A percentile compares a stretch with the other conserved stretches of the same genome.
These are phyloP conservation scores for Gossypium gossypioides DNA, from an alignment of 441 rosid genomes.

Conservation along the genomic window DNA sequence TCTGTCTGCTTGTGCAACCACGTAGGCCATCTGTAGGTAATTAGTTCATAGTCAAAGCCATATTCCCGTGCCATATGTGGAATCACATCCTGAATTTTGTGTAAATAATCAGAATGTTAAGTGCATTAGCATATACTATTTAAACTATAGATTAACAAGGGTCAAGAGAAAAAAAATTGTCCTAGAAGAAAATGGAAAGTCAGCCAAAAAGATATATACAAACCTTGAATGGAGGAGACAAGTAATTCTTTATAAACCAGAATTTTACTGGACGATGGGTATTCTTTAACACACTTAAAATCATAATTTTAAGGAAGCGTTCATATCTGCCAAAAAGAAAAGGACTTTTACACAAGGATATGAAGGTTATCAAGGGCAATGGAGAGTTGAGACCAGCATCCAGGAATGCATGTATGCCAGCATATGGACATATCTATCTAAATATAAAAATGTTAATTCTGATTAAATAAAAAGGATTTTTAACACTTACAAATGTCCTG, in stretches of 20 bases:
- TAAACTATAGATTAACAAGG: neutral
- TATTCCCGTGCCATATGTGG: conserved; percentile 92
- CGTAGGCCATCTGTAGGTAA: conserved; percentile 97
- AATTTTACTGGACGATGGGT: conserved; percentile 87
- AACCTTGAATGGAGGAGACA: conserved; percentile 97
- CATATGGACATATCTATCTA: neutral
- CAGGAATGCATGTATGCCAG: neutral
- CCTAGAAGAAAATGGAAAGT: neutral
- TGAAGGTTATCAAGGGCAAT: neutral
- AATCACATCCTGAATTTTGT: conserved; percentile 67
- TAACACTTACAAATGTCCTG: conserved; percentile 89
- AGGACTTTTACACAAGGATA: neutral
- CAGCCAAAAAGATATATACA: neutral
- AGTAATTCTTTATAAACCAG: conserved; percentile 99
- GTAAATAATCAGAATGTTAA: conserved; percentile 6
- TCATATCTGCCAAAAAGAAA: conserved; percentile 60
- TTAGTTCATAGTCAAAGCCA: conserved; percentile 82
- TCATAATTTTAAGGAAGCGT: conserved; percentile 94
- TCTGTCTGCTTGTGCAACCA: conserved; percentile 99
- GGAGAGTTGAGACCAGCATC: too few relatives aligned
- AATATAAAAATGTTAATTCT: neutral
- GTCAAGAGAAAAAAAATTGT: neutral
- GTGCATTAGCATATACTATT: conserved; percentile 3
- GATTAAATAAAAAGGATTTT: conserved; percentile 6
- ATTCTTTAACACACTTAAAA: conserved; percentile 65